A percentile compares a stretch with the other conserved stretches of the same genome.
Conservation (phyloP, 176 grass and related monocot genomes). For the Aegilops bicornis region DNA sequence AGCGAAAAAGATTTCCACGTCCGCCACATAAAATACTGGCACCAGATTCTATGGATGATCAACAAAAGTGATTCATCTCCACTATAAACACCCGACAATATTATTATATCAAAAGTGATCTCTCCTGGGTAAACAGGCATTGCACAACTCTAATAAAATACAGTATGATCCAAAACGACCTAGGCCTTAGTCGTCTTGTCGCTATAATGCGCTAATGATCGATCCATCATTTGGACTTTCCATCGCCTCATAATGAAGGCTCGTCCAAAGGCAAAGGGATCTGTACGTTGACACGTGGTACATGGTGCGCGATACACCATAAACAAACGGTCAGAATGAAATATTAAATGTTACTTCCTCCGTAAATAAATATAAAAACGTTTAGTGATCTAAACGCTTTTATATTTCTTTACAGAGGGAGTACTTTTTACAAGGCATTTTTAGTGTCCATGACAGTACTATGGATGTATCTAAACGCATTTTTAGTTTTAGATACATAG, state of each 20-base stretch:
- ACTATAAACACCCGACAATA: neutral
- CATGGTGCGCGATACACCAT: neutral
- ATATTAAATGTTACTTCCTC: too few species aligned
- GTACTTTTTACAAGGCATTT: too few species aligned
- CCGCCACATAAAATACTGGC: neutral
- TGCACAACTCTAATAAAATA: neutral
- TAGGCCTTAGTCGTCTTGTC: neutral
- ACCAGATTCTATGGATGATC: too few species aligned
- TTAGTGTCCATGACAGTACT: too few species aligned
- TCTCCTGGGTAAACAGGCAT: neutral
- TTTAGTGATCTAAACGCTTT: too few species aligned
- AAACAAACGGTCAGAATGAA: too few species aligned
- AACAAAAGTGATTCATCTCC: neutral
- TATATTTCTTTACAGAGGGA: too few species aligned
- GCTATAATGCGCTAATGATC: neutral
- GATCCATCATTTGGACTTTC: conserved; percentile 7
- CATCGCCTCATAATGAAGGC: neutral
- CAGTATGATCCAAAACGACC: neutral
- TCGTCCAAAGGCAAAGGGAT: too few species aligned
- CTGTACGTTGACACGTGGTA: too few species aligned
- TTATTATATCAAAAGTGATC: neutral
- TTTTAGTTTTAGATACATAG: too few species aligned
- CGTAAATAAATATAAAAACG: too few species aligned
- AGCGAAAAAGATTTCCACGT: neutral
- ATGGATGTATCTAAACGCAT: too few species aligned